Conservation (phyloP, 148 eudicot species). For the Amaranthus palmeri region DNA sequence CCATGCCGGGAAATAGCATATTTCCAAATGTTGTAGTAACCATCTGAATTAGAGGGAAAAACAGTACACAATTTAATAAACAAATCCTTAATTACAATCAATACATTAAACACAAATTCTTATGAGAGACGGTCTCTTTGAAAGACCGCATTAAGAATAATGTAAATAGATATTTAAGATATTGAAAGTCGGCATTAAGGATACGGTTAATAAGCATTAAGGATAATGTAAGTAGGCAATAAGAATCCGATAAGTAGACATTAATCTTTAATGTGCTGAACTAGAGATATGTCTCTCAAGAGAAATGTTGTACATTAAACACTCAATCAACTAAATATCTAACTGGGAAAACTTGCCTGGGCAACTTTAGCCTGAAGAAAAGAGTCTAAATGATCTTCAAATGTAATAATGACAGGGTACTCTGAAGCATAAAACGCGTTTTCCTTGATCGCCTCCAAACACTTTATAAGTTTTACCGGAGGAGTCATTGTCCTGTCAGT, state of each 20-base stretch:
- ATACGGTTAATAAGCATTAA: no score
- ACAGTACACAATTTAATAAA: background rate
- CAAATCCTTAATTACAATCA: background rate
- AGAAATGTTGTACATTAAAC: no score
- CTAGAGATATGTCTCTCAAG: no score
- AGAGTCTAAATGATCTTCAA: constrained; percentile 77
- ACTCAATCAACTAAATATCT: no score
- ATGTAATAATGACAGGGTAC: constrained; percentile 76
- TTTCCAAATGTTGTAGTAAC: constrained; percentile 42
- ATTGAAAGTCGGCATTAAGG: no score
- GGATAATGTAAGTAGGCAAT: no score
- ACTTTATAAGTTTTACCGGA: constrained; percentile 54
- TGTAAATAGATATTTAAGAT: no score
- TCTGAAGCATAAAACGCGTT: constrained; percentile 68
- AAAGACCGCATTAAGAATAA: no score
- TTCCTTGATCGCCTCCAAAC: constrained; percentile 71
- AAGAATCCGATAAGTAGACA: no score
- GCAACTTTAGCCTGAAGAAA: constrained; percentile 72
- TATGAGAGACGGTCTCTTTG: no score
- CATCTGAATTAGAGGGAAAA: constrained; percentile 38
- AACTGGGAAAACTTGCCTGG: constrained; percentile 27
- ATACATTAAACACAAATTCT: no score
- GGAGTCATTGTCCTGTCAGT: constrained; percentile 66
- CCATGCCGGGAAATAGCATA: constrained; percentile 32
- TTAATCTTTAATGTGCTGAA: no score